These are phyloP conservation scores for Nemania sp. DNA, from an alignment of 2,329 filamentous ascomycete species.

Conservation along the genomic window DNA sequence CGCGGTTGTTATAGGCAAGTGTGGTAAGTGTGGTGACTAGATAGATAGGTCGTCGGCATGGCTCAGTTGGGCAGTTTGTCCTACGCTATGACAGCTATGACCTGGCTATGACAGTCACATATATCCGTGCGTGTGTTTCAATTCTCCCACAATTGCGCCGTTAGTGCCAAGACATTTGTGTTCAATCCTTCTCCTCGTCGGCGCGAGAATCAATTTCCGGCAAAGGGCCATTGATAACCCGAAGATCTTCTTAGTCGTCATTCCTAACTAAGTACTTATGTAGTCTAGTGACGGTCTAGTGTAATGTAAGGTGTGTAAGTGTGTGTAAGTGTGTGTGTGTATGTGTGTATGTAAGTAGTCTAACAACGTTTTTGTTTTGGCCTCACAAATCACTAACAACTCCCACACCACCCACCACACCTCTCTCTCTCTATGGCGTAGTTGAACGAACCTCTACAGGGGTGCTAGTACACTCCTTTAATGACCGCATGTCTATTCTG, in stretches of 20 bases:
- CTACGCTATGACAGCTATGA: slow-evolving; percentile 19
- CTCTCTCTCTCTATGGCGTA: no score
- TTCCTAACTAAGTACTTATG: no score
- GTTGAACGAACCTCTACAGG: slow-evolving; percentile 9
- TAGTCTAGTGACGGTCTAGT: no score
- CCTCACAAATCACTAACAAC: slow-evolving; percentile 18
- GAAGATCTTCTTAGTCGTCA: neutral
- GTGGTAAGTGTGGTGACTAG: neutral
- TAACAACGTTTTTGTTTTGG: slow-evolving; percentile 8
- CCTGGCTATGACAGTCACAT: slow-evolving; percentile 8
- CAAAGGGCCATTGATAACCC: slow-evolving; percentile 11
- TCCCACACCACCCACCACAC: slow-evolving; percentile 13
- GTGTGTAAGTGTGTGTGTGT: no score
- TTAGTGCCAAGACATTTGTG: neutral
- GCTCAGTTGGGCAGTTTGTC: neutral
- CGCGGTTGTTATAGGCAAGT: neutral
- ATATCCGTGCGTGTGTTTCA: slow-evolving; percentile 28
- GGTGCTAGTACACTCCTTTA: slow-evolving; percentile 26
- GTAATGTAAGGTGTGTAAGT: no score
- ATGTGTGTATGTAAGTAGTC: slow-evolving; percentile 14
- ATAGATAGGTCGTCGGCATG: slow-evolving; percentile 1
- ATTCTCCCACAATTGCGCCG: slow-evolving; percentile 10
- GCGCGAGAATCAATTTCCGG: slow-evolving; percentile 21
- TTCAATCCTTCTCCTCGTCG: slow-evolving; percentile 17
- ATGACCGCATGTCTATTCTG: slow-evolving; percentile 8